Percentiles rank a stretch among this genome's conserved stretches.
Evolutionary conservation across 2,329 filamentous ascomycete genomes (phyloP).

Genomic region (Talaromyces sp.): DNA sequence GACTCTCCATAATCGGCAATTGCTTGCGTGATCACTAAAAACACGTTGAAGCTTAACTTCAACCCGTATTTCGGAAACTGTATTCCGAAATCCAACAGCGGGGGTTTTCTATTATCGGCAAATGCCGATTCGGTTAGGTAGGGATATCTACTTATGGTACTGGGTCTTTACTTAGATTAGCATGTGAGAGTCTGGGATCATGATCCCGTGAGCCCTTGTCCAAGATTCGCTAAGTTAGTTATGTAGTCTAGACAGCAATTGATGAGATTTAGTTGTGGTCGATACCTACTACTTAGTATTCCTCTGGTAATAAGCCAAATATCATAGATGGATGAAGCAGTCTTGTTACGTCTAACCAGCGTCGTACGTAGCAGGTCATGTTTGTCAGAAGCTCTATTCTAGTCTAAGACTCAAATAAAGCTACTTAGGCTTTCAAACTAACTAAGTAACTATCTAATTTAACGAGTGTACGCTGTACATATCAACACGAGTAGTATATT

Average conservation of each 20-base stretch:
- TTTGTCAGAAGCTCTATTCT: background rate
- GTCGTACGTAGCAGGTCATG: no score
- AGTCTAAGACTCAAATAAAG: background rate
- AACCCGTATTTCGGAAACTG: background rate
- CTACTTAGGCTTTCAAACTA: background rate
- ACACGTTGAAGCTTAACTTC: background rate
- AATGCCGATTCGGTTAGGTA: background rate
- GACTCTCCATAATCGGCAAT: background rate
- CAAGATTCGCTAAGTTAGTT: no score
- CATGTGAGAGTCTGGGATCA: no score
- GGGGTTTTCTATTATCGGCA: background rate
- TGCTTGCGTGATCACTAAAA: background rate
- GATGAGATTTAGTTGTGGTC: background rate
- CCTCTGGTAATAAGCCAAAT: background rate
- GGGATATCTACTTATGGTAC: background rate
- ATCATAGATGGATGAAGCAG: background rate
- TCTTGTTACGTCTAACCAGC: background rate
- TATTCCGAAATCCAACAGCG: background rate
- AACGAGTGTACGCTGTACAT: no score
- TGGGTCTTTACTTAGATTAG: background rate
- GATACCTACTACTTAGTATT: no score
- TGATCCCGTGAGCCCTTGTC: no score
- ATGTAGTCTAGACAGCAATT: no score
- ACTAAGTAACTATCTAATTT: background rate
- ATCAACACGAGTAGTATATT: background rate